Conservation (phyloP, 768 basidiomycete genomes). For the Lactarius indigo region DNA sequence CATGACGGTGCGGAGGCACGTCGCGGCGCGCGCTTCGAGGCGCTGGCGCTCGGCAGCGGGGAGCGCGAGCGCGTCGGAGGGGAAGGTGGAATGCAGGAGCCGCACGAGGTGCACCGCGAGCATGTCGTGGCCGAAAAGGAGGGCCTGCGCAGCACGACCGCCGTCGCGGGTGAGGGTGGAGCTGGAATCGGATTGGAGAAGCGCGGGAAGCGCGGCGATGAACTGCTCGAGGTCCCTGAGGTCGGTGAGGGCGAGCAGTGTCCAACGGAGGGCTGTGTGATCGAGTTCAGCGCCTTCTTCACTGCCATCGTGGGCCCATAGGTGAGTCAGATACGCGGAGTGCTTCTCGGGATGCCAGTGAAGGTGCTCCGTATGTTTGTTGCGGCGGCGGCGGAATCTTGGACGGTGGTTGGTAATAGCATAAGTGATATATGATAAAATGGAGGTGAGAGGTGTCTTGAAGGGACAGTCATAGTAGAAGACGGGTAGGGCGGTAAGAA, state of each 20-base stretch:
- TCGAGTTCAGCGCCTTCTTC: constrained; percentile 13
- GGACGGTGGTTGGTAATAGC: not conserved
- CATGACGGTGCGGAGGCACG: constrained; percentile 5
- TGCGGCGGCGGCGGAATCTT: not conserved
- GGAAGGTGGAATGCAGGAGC: constrained; percentile 9
- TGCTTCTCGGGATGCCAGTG: not conserved
- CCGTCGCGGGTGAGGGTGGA: not conserved
- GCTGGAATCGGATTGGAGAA: constrained; percentile 10
- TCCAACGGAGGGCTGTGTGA: constrained; percentile 20
- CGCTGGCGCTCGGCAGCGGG: not conserved
- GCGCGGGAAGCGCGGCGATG: constrained; percentile 5
- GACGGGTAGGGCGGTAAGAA: constrained; percentile 14
- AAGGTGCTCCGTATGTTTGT: not conserved
- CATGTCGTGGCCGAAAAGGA: constrained; percentile 16
- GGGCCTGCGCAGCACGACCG: not conserved
- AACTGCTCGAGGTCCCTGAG: constrained; percentile 14
- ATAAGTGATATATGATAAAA: constrained; percentile 14
- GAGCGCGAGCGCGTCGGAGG: not conserved
- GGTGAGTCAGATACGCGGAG: constrained; percentile 1
- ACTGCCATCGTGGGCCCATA: constrained; percentile 1
- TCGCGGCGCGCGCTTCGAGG: constrained; percentile 6
- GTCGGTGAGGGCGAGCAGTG: constrained; percentile 9
- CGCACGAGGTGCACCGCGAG: constrained; percentile 4
- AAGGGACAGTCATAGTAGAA: constrained; percentile 18
- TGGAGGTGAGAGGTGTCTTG: constrained; percentile 16